A percentile compares a stretch with the other conserved stretches of the same genome.
These are phyloP conservation scores for Lichtheimia hyalospora DNA, from an alignment of 371 early-diverging fungal species.

Conservation along the genomic window DNA sequence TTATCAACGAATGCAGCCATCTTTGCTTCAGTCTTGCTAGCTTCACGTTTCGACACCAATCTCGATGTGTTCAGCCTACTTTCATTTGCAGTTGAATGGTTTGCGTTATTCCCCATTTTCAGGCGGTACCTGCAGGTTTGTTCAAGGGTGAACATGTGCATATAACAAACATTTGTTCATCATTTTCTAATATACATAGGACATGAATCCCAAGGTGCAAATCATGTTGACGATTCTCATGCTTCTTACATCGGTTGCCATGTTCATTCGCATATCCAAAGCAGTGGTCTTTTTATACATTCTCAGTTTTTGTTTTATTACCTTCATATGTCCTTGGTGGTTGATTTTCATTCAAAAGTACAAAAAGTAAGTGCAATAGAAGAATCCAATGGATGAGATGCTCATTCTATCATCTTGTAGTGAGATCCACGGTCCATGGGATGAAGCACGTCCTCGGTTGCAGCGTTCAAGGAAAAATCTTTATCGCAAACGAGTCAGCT, in stretches of 20 bases:
- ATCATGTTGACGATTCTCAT: constrained; percentile 61
- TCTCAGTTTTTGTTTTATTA: constrained; percentile 71
- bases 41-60: constrained; percentile 82
- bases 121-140: constrained; percentile 74
- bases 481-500: constrained; percentile 24
- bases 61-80: constrained; percentile 88
- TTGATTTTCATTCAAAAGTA: constrained; percentile 89
- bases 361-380: constrained; percentile 74
- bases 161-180: too few species aligned
- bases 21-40: constrained; percentile 92
- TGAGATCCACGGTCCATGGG: constrained; percentile 97
- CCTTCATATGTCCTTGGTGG: constrained; percentile 89
- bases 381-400: background rate
- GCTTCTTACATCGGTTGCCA: constrained; percentile 55
- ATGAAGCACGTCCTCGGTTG: constrained; percentile 86
- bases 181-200: too few species aligned
- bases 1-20: constrained; percentile 94
- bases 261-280: constrained; percentile 71
- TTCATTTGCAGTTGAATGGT: constrained; percentile 87
- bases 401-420: constrained; percentile 33
- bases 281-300: constrained; percentile 72
- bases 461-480: constrained; percentile 40
- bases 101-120: constrained; percentile 91
- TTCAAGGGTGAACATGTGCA: background rate
- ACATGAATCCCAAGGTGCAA: constrained; percentile 58